These are phyloP conservation scores for Fusarium proliferatum DNA, from an alignment of 2,329 filamentous ascomycete genomes.

Conservation along the genomic window DNA sequence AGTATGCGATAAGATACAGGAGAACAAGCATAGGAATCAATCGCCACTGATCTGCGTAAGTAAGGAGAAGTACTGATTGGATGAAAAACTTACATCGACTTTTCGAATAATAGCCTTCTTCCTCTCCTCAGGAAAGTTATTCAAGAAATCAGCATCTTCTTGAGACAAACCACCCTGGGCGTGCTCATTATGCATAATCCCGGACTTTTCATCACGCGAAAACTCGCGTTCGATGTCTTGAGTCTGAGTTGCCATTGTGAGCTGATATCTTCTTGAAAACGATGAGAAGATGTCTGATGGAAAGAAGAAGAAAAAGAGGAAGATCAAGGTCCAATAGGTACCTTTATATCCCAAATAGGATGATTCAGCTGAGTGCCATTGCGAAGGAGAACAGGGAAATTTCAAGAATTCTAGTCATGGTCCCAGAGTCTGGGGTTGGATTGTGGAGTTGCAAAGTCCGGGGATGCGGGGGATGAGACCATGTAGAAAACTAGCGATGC, in stretches of 20 bases:
- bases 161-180: not conserved
- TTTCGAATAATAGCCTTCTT: conserved; percentile 2
- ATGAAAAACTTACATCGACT: conserved; percentile 2
- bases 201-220: conserved; percentile 39
- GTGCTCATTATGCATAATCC: conserved; percentile 40
- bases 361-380: not conserved
- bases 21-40: conserved; percentile 20
- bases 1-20: conserved; percentile 11
- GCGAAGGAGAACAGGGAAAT: not conserved
- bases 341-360: not conserved
- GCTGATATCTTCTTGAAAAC: conserved; percentile 3
- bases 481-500: not conserved
- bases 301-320: not conserved
- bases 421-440: conserved; percentile 17
- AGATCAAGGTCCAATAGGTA: not conserved
- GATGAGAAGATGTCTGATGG: not conserved
- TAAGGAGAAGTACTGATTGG: rapidly evolving
- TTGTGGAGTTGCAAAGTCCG: conserved; percentile 20
- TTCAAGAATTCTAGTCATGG: not conserved
- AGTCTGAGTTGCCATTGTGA: conserved; percentile 18
- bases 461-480: conserved; percentile 25
- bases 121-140: not conserved
- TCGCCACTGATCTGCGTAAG: conserved; percentile 1
- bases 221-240: conserved; percentile 42
- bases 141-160: conserved; percentile 11